Evolutionary conservation across 2,329 filamentous ascomycete genomes (phyloP).

Genomic region (Chrysosphaeria jannelii): DNA sequence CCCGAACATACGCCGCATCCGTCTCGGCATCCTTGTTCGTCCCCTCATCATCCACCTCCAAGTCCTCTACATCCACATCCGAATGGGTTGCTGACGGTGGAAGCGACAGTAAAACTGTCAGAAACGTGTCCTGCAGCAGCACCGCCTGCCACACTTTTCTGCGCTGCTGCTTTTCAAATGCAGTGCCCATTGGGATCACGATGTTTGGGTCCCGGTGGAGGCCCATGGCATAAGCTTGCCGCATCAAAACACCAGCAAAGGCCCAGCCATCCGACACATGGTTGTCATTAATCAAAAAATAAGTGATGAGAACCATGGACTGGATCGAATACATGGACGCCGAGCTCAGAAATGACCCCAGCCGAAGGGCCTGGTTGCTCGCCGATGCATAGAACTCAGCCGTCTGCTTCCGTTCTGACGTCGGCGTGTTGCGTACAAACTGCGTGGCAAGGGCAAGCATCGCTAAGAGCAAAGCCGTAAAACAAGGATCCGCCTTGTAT

Average conservation of each 20-base stretch:
- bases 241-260: slow-evolving; percentile 46
- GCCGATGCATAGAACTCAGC: slow-evolving; percentile 61
- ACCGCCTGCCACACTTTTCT: slow-evolving; percentile 63
- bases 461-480: slow-evolving; percentile 43
- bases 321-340: slow-evolving; percentile 45
- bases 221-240: slow-evolving; percentile 58
- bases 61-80: slow-evolving; percentile 45
- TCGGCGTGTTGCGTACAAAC: slow-evolving; percentile 30
- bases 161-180: slow-evolving; percentile 48
- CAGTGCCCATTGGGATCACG: slow-evolving; percentile 30
- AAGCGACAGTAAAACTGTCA: slow-evolving; percentile 47
- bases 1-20: slow-evolving; percentile 40
- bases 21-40: slow-evolving; percentile 29
- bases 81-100: slow-evolving; percentile 54
- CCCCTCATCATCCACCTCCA: slow-evolving; percentile 26
- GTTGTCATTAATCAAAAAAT: slow-evolving; percentile 67
- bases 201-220: slow-evolving; percentile 53
- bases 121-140: slow-evolving; percentile 50
- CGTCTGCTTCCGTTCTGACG: slow-evolving; percentile 36
- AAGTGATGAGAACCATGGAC: slow-evolving; percentile 56
- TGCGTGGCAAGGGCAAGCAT: slow-evolving; percentile 55
- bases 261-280: slow-evolving; percentile 61
- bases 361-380: slow-evolving; percentile 44
- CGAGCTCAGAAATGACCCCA: slow-evolving; percentile 48
- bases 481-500: slow-evolving; percentile 29